phyloP scores from a whole-genome alignment of 129 eudicot species.

The Rutidosis leptorrhynchoides region DNA sequence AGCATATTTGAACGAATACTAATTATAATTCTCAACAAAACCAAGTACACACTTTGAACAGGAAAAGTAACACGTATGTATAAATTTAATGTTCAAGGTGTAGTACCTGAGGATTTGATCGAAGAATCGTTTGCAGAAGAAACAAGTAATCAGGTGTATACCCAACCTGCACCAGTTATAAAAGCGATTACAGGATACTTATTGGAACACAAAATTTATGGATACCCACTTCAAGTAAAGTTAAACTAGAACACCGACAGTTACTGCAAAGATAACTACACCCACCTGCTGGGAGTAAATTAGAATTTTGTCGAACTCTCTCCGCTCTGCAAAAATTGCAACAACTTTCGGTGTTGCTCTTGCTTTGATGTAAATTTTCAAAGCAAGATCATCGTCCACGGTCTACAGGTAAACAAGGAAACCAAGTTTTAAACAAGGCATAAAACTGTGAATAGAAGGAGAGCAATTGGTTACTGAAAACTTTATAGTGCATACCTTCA shows the following conservation, averaged over 20 bases:
- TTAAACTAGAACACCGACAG: neutral
- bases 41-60: neutral
- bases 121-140: slow-evolving; percentile 96
- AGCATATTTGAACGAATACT: neutral
- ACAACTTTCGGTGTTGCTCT: slow-evolving; percentile 99
- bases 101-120: slow-evolving; percentile 92
- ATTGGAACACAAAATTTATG: neutral
- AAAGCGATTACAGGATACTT: neutral
- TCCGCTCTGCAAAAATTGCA: slow-evolving; percentile 98
- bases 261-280: slow-evolving; percentile 1
- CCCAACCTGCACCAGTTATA: slow-evolving; percentile 68
- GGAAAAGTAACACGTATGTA: slow-evolving; percentile 3
- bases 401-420: slow-evolving; percentile 47
- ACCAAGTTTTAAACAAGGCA: neutral
- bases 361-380: slow-evolving; percentile 92
- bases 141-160: slow-evolving; percentile 96
- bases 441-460: neutral
- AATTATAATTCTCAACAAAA: neutral
- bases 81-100: neutral
- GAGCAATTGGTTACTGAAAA: neutral
- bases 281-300: slow-evolving; percentile 94
- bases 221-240: neutral
- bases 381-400: slow-evolving; percentile 94
- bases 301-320: slow-evolving; percentile 95
- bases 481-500: slow-evolving; percentile 54